Base-by-base conservation (phyloP, 192 early-diverging fungal species). In the Podila horticola region DNA sequence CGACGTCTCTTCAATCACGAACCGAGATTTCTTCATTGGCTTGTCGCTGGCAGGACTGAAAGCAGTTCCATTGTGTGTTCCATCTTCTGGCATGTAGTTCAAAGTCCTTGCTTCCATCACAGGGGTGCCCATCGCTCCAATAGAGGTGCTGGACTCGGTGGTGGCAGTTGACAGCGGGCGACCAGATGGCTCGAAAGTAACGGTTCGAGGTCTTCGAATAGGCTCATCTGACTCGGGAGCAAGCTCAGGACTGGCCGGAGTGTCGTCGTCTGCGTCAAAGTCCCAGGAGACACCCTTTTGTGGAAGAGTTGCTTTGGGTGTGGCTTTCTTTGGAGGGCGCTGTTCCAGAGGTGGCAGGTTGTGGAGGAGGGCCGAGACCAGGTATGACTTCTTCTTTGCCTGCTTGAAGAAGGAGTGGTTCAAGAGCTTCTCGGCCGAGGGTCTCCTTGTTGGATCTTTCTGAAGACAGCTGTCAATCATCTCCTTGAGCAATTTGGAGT, bases 391-490 rank as follows among this genome's bases (percentile, higher is more conserved):
- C 71, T 90, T 93, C 74, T 93, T 95, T 13, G 92, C 91, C 59
- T 90, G 87, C 74, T 87, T 94, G 75, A 95, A 96, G 74, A 96
- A 96, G 3, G 91, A 63, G 69, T 94, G 93, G n/a, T 74, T 83
- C 60, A 96, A 71, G 1, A 96, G 81, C 69, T 92, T 96, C 67
- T 95, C 94, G 0, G 93, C 89, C 12, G 87, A 87, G 17, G 94
- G 93, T 85, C 94, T 83, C 74, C 92, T 92, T 10, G 84, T 71
- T 4, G 95, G 94, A 68, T 95, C 93, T 63, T 95, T 95, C 48
- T 91, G 82, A 29, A 96, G 83, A 85, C 95, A 95, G 24, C 51
- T 31, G 75, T 96, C 95, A 50, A 96, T 94, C 91, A 96, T 92
- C 45, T 96, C 95, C 79, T 95, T 95, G 59, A 95, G 92, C 13